Conservation (phyloP, 2,329 filamentous ascomycete species). For the Dothiorella sarmentorum region DNA sequence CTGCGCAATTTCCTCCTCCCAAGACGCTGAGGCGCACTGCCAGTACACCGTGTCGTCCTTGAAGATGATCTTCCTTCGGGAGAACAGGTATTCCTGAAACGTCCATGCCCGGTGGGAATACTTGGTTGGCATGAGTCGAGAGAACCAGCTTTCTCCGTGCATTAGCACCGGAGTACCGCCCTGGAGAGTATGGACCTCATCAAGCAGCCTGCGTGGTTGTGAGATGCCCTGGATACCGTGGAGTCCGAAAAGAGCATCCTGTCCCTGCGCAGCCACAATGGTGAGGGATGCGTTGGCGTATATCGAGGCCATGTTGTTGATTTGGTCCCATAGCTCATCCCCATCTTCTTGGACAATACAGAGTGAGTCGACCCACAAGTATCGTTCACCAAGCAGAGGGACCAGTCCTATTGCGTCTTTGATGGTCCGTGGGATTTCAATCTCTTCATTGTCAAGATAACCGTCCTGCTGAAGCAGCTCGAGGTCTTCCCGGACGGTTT, state of each 20-base stretch:
- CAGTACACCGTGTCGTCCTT: conserved; percentile 15
- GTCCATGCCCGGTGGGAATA: conserved; percentile 18
- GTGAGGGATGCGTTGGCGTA: conserved; percentile 22
- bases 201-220: neutral
- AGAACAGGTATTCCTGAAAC: conserved; percentile 20
- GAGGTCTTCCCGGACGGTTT: neutral
- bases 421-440: conserved; percentile 19
- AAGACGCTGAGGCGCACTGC: neutral
- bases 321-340: conserved; percentile 14
- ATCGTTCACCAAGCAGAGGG: conserved; percentile 14
- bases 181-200: conserved; percentile 11
- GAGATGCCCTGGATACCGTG: conserved; percentile 14
- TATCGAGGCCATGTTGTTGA: conserved; percentile 20
- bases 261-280: conserved; percentile 21
- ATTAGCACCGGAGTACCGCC: neutral
- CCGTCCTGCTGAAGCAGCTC: conserved; percentile 5
- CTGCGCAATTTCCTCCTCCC: conserved; percentile 18
- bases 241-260: neutral
- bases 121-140: conserved; percentile 8
- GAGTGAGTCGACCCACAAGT: conserved; percentile 24
- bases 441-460: conserved; percentile 1
- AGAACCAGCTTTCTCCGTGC: conserved; percentile 11
- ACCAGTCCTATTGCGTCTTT: conserved; percentile 20
- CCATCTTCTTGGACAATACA: conserved; percentile 21
- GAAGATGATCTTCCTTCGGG: conserved; percentile 17